Evolutionary conservation across 106 monocot genomes (phyloP).

Genomic region (Gastrodia elata): DNA sequence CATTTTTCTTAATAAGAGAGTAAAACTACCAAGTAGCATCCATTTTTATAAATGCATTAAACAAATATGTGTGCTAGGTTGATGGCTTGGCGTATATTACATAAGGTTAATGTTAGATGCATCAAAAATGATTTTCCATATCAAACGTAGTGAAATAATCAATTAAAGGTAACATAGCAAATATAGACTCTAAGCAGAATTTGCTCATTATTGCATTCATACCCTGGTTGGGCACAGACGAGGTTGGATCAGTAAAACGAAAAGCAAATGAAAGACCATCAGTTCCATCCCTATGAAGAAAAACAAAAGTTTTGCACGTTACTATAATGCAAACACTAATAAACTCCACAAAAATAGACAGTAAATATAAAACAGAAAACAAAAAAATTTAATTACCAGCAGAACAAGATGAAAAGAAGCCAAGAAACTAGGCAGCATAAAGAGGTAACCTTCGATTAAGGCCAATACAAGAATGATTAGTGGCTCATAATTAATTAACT

Average conservation of each 20-base stretch:
- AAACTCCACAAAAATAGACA: not conserved
- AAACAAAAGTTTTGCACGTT: not conserved
- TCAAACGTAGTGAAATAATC: not conserved
- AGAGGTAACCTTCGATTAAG: not conserved
- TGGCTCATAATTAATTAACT: too few relatives aligned
- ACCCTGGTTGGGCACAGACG: conserved; percentile 68
- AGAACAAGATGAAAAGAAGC: not conserved
- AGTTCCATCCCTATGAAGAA: conserved; percentile 64
- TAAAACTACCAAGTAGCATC: too few relatives aligned
- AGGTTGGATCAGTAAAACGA: conserved; percentile 81
- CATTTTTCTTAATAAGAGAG: too few relatives aligned
- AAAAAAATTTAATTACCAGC: not conserved
- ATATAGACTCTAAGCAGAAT: not conserved
- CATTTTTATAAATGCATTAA: too few relatives aligned
- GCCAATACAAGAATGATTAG: not conserved
- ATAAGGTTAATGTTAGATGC: not conserved
- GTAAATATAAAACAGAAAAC: not conserved
- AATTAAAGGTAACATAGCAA: not conserved
- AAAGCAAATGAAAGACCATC: conserved; percentile 99
- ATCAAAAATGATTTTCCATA: not conserved
- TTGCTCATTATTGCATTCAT: conserved; percentile 4
- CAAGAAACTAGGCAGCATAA: not conserved
- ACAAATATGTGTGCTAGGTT: too few relatives aligned
- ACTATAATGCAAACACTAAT: not conserved
- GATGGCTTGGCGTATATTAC: too few relatives aligned